A percentile compares a stretch with the other conserved stretches of the same genome.
These are phyloP conservation scores for Amanita pseudoporphyria DNA, from an alignment of 768 basidiomycete genomes.

Conservation along the genomic window DNA sequence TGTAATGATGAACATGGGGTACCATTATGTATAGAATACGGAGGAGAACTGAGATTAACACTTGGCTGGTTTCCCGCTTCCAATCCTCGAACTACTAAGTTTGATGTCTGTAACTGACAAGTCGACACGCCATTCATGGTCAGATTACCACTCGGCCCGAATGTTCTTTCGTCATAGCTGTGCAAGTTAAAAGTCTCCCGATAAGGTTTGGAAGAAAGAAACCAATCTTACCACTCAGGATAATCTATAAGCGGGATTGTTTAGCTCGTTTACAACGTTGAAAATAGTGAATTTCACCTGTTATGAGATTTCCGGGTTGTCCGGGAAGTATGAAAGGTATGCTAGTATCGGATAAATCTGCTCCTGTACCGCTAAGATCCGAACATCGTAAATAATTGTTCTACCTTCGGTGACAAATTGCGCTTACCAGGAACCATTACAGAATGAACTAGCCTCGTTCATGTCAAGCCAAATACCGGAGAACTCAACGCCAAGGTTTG, in stretches of 20 bases:
- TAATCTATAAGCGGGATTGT: conserved; percentile 27
- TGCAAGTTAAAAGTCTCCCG: background rate
- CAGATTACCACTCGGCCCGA: conserved; percentile 66
- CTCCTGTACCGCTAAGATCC: conserved; percentile 40
- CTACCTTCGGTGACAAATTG: conserved; percentile 9
- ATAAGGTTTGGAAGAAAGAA: background rate
- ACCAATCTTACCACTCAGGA: conserved; percentile 51
- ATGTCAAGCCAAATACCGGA: conserved; percentile 26
- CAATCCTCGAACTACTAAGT: conserved; percentile 32
- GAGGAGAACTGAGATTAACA: conserved; percentile 46
- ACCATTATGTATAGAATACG: conserved; percentile 71
- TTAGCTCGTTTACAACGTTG: conserved; percentile 1
- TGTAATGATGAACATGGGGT: conserved; percentile 9
- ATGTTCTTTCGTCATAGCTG: conserved; percentile 56
- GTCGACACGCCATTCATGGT: conserved; percentile 60
- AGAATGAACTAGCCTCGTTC: conserved; percentile 27
- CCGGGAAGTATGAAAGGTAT: conserved; percentile 51
- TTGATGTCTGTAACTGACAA: conserved; percentile 21
- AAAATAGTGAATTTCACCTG: conserved; percentile 15
- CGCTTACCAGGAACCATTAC: conserved; percentile 25
- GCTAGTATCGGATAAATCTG: conserved; percentile 44
- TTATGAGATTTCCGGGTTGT: conserved; percentile 38
- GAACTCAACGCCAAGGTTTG: conserved; percentile 19
- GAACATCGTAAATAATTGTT: conserved; percentile 5
- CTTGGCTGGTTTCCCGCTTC: conserved; percentile 39